phyloP scores from a whole-genome alignment of 106 monocot genomes.

The Triglochin maritima region DNA sequence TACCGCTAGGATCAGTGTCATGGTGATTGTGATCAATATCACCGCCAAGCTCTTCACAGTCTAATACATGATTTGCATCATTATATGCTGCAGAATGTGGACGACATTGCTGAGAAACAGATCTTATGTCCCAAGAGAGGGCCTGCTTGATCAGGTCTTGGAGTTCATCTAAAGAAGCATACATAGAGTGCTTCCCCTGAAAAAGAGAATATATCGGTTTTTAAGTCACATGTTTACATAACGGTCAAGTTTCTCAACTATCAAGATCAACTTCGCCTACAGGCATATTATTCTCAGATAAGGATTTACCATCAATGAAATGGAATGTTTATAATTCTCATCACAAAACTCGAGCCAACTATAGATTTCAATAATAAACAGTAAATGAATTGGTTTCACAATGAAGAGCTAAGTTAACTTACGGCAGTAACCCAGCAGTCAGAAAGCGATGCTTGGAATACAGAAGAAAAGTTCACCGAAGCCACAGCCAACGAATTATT shows the following conservation, averaged over 20 bases:
- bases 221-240: not conserved
- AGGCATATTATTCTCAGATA: too few relatives aligned
- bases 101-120: conserved; percentile 48
- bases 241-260: too few relatives aligned
- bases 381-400: not conserved
- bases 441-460: conserved; percentile 54
- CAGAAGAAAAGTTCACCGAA: conserved; percentile 51
- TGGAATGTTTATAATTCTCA: too few relatives aligned
- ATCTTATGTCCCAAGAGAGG: conserved; percentile 85
- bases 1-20: not conserved
- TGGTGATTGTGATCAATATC: not conserved
- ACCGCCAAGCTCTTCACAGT: not conserved
- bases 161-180: conserved; percentile 59
- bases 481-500: conserved; percentile 39
- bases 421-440: conserved; percentile 55
- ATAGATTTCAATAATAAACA: too few relatives aligned
- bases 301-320: too few relatives aligned
- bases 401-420: conserved; percentile 16
- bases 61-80: not conserved
- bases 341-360: too few relatives aligned
- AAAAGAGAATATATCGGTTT: not conserved
- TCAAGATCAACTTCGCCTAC: too few relatives aligned
- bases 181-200: conserved; percentile 62
- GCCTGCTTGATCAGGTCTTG: conserved; percentile 59
- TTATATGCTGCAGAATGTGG: conserved; percentile 24